phyloP scores from a whole-genome alignment of 2,329 filamentous ascomycete species.

The Pseudogymnoascus sp. region DNA sequence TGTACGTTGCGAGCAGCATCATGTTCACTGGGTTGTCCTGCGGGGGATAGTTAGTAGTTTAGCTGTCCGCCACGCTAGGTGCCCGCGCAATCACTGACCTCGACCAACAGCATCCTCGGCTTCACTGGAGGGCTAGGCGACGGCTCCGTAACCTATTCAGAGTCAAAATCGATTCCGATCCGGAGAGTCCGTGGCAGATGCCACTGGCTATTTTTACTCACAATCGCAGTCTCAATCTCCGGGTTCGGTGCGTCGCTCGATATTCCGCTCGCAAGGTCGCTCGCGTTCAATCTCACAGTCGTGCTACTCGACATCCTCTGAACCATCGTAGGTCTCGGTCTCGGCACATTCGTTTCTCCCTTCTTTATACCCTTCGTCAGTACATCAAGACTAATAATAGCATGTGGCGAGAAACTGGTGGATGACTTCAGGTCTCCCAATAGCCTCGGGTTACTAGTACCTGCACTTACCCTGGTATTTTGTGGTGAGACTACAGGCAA shows the following conservation, averaged over 20 bases:
- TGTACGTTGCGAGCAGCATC: constrained; percentile 26
- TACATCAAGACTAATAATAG: not conserved
- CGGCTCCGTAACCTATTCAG: not conserved
- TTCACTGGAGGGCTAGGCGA: not conserved
- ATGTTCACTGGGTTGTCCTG: constrained; percentile 35
- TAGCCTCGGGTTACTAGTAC: constrained; percentile 13
- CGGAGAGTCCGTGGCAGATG: too few relatives aligned
- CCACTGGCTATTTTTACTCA: not conserved
- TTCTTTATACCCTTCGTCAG: not conserved
- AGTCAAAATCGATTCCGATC: not conserved
- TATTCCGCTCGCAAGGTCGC: not conserved
- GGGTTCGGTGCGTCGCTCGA: not conserved
- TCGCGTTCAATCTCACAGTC: not conserved
- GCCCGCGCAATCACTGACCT: constrained; percentile 16
- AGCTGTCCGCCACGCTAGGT: not conserved
- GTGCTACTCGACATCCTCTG: not conserved
- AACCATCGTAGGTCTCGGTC: not conserved
- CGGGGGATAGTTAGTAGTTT: constrained; percentile 24
- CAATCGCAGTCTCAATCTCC: not conserved
- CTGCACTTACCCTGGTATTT: constrained; percentile 15
- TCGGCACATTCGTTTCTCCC: not conserved
- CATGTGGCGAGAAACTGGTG: constrained; percentile 20
- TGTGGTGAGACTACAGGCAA: constrained; percentile 9
- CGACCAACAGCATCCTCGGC: constrained; percentile 21
- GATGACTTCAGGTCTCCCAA: constrained; percentile 1